Conservation (phyloP, 495 filamentous ascomycete species). For the Aspergillus indologenus region DNA sequence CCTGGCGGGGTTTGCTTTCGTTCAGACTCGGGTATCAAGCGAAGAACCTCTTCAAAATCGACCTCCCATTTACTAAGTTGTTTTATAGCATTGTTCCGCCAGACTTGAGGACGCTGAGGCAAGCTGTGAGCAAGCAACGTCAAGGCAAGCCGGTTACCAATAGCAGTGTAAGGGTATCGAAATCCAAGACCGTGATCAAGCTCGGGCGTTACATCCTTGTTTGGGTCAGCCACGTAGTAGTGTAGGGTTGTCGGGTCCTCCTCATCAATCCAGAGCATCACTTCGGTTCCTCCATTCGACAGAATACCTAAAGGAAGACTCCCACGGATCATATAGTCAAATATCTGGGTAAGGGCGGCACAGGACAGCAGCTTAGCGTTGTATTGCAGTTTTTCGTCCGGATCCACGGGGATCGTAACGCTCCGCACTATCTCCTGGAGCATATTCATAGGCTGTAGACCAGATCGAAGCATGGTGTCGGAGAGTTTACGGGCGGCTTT, state of each 20-base stretch:
- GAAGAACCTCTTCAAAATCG: slow-evolving; percentile 1
- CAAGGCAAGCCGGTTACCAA: background rate
- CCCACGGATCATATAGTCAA: slow-evolving; percentile 6
- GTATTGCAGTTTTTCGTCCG: slow-evolving; percentile 6
- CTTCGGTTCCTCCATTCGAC: slow-evolving; percentile 7
- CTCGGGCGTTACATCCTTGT: background rate
- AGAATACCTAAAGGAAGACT: background rate
- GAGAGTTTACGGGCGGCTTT: slow-evolving; percentile 7
- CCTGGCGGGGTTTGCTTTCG: slow-evolving; percentile 1
- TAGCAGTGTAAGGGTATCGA: slow-evolving; percentile 7
- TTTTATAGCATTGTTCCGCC: slow-evolving; percentile 2
- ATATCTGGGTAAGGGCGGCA: slow-evolving; percentile 2
- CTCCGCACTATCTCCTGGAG: slow-evolving; percentile 5
- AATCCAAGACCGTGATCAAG: background rate
- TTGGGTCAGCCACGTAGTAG: slow-evolving; percentile 1
- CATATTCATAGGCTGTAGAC: slow-evolving; percentile 6
- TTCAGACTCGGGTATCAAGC: slow-evolving; percentile 8
- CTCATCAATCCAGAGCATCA: slow-evolving; percentile 1
- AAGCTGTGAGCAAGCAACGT: background rate
- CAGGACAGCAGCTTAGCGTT: background rate
- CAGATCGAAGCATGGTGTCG: background rate
- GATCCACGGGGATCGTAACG: background rate
- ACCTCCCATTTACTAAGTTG: slow-evolving; percentile 5
- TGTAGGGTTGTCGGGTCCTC: background rate
- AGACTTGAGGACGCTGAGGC: background rate